Conservation (phyloP, 371 early-diverging fungal species). For the Zopfochytrium polystomum region DNA sequence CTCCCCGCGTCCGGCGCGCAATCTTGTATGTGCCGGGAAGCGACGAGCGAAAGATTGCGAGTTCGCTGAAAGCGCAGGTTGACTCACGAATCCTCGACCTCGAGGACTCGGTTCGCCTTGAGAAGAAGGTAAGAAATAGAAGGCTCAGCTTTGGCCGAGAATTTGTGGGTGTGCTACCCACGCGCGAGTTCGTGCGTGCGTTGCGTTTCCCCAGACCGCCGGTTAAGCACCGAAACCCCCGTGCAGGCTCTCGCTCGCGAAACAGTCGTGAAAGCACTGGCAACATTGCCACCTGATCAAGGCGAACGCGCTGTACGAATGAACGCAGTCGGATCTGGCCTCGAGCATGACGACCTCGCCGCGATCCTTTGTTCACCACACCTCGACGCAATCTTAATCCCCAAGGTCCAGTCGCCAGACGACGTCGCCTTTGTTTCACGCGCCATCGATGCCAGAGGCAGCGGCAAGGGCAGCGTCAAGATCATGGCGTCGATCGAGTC, state of each 20-base stretch:
- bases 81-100: constrained; percentile 88
- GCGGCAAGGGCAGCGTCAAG: constrained; percentile 63
- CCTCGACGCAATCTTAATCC: constrained; percentile 81
- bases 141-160: neutral
- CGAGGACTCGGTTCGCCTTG: constrained; percentile 84
- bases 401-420: constrained; percentile 78
- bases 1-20: constrained; percentile 14
- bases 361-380: constrained; percentile 60
- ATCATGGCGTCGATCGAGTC: constrained; percentile 56
- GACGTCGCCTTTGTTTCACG: constrained; percentile 75
- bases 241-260: constrained; percentile 10
- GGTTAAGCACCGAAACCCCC: neutral
- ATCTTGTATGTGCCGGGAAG: constrained; percentile 63
- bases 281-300: neutral
- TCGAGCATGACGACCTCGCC: constrained; percentile 11
- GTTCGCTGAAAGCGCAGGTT: constrained; percentile 60
- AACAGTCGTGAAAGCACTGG: constrained; percentile 23
- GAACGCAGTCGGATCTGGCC: constrained; percentile 7
- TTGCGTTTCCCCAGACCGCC: neutral
- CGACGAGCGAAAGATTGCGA: constrained; percentile 83
- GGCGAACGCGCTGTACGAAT: constrained; percentile 21
- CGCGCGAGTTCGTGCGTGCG: neutral
- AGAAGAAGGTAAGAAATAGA: constrained; percentile 55
- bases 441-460: constrained; percentile 63
- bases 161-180: neutral